Percentiles rank a stretch among this genome's conserved stretches.
These are phyloP conservation scores for Colletotrichum musae DNA, from an alignment of 2,329 filamentous ascomycete genomes.

Conservation along the genomic window DNA sequence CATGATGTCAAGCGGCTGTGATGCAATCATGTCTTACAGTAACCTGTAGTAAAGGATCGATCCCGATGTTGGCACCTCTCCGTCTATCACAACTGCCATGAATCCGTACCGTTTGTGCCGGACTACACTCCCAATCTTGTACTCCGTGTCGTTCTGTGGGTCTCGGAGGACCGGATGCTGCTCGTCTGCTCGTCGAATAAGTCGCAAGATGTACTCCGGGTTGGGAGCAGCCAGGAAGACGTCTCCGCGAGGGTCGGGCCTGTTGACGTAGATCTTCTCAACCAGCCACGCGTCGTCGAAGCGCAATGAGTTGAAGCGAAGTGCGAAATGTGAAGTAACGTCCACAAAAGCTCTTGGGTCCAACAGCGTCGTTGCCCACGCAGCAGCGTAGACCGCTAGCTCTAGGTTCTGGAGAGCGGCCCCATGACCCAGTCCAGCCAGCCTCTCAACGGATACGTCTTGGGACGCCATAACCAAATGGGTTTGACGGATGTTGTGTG, in stretches of 20 bases:
- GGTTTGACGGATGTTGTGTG: slow-evolving; percentile 76
- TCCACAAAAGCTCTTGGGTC: slow-evolving; percentile 39
- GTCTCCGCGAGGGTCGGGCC: slow-evolving; percentile 27
- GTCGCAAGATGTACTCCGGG: slow-evolving; percentile 46
- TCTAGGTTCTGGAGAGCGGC: slow-evolving; percentile 70
- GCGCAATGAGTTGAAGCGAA: slow-evolving; percentile 62
- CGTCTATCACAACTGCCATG: slow-evolving; percentile 87
- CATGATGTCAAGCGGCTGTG: background rate
- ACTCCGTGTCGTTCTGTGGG: slow-evolving; percentile 53
- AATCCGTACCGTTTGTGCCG: slow-evolving; percentile 85
- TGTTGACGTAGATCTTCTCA: slow-evolving; percentile 58
- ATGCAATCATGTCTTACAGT: slow-evolving; percentile 1
- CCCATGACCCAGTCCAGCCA: slow-evolving; percentile 44
- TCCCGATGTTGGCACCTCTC: slow-evolving; percentile 53
- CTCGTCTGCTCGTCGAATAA: slow-evolving; percentile 62
- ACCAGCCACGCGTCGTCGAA: slow-evolving; percentile 81
- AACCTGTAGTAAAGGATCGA: slow-evolving; percentile 27
- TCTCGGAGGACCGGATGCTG: slow-evolving; percentile 55
- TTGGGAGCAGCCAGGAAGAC: slow-evolving; percentile 29
- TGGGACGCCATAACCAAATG: slow-evolving; percentile 52
- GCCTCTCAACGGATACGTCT: slow-evolving; percentile 37
- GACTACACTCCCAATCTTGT: slow-evolving; percentile 86
- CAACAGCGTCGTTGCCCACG: slow-evolving; percentile 79
- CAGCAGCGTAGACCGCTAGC: slow-evolving; percentile 77
- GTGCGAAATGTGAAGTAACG: slow-evolving; percentile 39